Evolutionary conservation across 345 rosid genomes (phyloP), one percentile per base, ranked within the genome.

Genomic region (Aurinia saxatilis): DNA sequence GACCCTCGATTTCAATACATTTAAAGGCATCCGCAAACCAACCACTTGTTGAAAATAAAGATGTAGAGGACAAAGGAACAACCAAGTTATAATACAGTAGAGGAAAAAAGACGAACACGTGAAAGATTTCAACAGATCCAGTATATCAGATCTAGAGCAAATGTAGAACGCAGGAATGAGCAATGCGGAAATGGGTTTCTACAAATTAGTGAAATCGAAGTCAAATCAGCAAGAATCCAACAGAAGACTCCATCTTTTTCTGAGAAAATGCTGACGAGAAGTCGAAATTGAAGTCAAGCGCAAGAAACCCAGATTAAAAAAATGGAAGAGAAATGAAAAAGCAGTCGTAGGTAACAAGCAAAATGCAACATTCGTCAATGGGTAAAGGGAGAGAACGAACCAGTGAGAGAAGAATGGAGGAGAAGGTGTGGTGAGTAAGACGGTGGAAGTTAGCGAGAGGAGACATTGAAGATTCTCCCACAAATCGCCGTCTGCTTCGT

Each of bases 401-500:
- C 75, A 64, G 54, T 34, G 58, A 63, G 70, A 64, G 55, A 14
- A 57, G 49, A 37, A 12, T 34, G 14, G 75, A 70, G 10, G 68
- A 48, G 58, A 46, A 63, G 30, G 75, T 57, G 65, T 25, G 60
- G 18, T 34, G 54, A 64, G 19, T 13, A 36, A 71, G 53, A 63
- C 65, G 64, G n/a, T 56, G 65, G 31, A 46, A 46, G 68, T 8
- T 11, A 12, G 63, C 5, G 30, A 40, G 64, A 63, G 65, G 70
- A 57, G 70, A 64, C 75, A 71, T 71, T 71, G 75, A 41, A 13
- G n/a, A 29, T 7, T 59, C 55, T 52, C 47, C 59, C 33, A 33
- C 75, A 37, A 68, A 50, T 71, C 55, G 59, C 13, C 53, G 55
- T 19, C 59, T 41, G 65, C 61, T 71, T 10, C 75, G 60, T 71